Base-by-base conservation (phyloP, 768 basidiomycete genomes). In the Phaeotremella skinneri region DNA sequence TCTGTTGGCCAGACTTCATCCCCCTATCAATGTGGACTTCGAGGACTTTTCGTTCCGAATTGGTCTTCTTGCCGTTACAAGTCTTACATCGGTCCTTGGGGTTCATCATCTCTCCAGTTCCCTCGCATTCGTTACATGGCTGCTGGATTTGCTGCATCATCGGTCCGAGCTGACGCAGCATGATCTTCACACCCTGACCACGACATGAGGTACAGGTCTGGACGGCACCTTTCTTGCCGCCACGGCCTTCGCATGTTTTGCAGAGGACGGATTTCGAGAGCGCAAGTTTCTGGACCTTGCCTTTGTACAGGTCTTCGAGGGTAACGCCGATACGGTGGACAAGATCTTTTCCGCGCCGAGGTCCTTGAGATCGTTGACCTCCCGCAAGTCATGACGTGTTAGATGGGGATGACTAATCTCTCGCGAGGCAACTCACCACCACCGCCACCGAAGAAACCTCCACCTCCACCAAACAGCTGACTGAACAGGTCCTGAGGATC, bases 81-180 rank as follows among this genome's bases (percentile, higher is more conserved):
- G 80, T 81, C 75, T 85, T 83, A 84, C 96, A 99, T 59, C 88
- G 83, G 81, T 98, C 91, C 78, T 92, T 97, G 56, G 80, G 74
- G 77, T 91, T 92, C 81, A 99, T 96, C 68, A 92, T 82, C 79
- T 99, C 94, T 66, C 96, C 96, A n/a, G 85, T 84, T 16, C 90
- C 96, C 51, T 82, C 84, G 78, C 96, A 99, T 16, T 97, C 96
- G 74, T 87, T 85, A 81, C 96, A 99, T 45, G 85, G 83, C 54
- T 91, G 89, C 76, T 98, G 96, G 67, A 98, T 90, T 79, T 99
- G 94, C 79, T 99, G 96, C 69, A 99, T 90, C 96, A 99, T 99
- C 3, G 96, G 96, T 26, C 96, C 96, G 85, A 99, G 89, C 78
- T 98, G 96, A 61, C 96, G 89, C 61, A 98, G 80, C 52, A 88